These are phyloP conservation scores for Panaeolus cyanescens DNA, from an alignment of 768 basidiomycete genomes.

Conservation along the genomic window DNA sequence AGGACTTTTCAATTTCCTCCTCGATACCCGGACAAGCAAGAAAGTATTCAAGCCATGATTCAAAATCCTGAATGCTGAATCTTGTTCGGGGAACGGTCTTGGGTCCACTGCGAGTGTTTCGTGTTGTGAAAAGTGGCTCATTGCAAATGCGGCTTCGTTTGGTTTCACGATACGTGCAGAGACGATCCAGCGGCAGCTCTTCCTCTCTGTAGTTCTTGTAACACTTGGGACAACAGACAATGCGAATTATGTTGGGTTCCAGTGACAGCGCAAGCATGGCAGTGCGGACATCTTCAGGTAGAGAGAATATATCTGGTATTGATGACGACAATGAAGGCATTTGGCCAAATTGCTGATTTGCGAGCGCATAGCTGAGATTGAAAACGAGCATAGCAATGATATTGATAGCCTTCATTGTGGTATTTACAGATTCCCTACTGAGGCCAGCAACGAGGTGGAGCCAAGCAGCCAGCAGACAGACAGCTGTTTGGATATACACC, in stretches of 20 bases:
- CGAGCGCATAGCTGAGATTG: no score
- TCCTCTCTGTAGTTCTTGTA: slow-evolving; percentile 15
- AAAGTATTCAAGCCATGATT: slow-evolving; percentile 29
- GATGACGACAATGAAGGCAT: no score
- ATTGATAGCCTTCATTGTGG: no score
- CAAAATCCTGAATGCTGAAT: slow-evolving; percentile 27
- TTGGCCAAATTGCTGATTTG: no score
- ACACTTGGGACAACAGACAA: slow-evolving; percentile 28
- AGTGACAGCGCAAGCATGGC: slow-evolving; percentile 13
- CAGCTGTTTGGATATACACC: no score
- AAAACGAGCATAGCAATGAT: no score
- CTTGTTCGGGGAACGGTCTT: slow-evolving; percentile 18
- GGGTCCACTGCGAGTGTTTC: slow-evolving; percentile 13
- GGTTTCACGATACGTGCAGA: slow-evolving; percentile 19
- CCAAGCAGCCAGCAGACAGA: no score
- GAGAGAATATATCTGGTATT: no score
- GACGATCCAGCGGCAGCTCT: slow-evolving; percentile 10
- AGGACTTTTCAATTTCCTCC: slow-evolving; percentile 13
- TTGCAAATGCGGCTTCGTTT: slow-evolving; percentile 18
- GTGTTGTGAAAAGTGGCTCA: slow-evolving; percentile 17
- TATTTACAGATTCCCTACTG: no score
- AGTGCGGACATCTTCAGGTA: slow-evolving; percentile 26
- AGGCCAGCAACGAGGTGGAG: no score
- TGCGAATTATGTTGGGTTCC: slow-evolving; percentile 22
- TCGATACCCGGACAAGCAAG: slow-evolving; percentile 21